A percentile compares a stretch with the other conserved stretches of the same genome.
Evolutionary conservation across 2,329 filamentous ascomycete species (phyloP).

Genomic region (Hypoxylon sp.): DNA sequence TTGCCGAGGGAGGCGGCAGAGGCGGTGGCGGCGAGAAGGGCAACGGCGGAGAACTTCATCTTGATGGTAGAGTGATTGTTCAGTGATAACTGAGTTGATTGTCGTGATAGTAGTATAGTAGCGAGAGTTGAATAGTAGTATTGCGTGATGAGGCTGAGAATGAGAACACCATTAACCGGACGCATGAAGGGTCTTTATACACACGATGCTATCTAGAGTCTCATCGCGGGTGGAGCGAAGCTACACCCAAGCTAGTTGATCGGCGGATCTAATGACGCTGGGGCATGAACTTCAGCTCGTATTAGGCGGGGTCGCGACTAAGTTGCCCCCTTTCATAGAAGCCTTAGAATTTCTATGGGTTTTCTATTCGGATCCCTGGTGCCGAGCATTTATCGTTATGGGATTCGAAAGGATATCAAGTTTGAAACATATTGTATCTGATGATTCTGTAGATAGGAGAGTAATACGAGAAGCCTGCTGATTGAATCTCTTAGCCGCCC

Average conservation of each 20-base stretch:
- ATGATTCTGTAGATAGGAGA: no score
- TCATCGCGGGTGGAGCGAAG: constrained; percentile 16
- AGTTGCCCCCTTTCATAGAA: constrained; percentile 8
- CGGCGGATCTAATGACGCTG: constrained; percentile 10
- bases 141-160: constrained; percentile 17
- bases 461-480: no score
- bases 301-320: constrained; percentile 17
- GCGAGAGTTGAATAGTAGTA: neutral
- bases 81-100: neutral
- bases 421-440: no score
- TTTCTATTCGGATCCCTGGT: no score
- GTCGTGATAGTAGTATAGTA: no score
- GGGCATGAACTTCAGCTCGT: constrained; percentile 24
- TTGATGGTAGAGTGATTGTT: constrained; percentile 27
- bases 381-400: no score
- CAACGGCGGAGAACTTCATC: constrained; percentile 41
- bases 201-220: constrained; percentile 2
- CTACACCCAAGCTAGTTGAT: constrained; percentile 5
- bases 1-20: constrained; percentile 34
- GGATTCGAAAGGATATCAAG: no score
- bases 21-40: constrained; percentile 37
- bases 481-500: no score
- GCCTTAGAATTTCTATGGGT: no score
- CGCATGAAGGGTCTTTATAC: constrained; percentile 14
- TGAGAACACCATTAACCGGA: neutral